A percentile compares a stretch with the other conserved stretches of the same genome.
phyloP scores from a whole-genome alignment of 352 stramenopile species.

The Thalassiosira delicatula region DNA sequence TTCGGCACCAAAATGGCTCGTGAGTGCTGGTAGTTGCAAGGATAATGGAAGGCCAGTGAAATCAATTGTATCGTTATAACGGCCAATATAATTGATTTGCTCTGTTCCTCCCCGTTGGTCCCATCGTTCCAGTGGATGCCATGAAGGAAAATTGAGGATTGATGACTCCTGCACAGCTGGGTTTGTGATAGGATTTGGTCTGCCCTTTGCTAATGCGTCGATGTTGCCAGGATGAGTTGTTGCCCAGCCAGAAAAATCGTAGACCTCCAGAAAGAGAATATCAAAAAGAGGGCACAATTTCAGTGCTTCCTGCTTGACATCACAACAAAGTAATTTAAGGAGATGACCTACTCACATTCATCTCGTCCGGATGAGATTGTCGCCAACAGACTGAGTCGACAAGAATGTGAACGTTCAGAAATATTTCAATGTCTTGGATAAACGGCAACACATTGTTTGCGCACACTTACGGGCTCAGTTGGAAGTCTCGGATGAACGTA shows the following conservation, averaged over 20 bases:
- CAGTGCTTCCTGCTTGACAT: not conserved
- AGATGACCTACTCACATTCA: not conserved
- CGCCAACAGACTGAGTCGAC: too few species aligned
- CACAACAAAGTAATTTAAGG: not conserved
- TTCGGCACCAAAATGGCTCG: not conserved
- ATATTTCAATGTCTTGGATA: too few species aligned
- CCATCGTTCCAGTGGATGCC: not conserved
- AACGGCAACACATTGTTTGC: too few species aligned
- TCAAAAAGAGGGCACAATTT: not conserved
- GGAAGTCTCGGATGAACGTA: not conserved
- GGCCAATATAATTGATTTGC: not conserved
- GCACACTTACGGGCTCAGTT: not conserved
- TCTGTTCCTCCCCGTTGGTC: not conserved
- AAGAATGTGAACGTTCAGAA: too few species aligned
- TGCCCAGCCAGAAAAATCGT: not conserved
- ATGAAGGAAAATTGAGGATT: not conserved
- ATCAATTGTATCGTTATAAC: not conserved
- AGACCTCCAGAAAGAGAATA: not conserved
- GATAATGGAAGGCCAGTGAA: not conserved
- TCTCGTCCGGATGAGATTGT: not conserved
- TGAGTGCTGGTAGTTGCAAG: not conserved
- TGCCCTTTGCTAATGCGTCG: not conserved
- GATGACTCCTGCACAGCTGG: not conserved
- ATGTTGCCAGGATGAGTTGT: not conserved
- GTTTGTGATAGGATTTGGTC: conserved; percentile 1